Conservation (phyloP, 163 green algal species). For the Botryococcus braunii region DNA sequence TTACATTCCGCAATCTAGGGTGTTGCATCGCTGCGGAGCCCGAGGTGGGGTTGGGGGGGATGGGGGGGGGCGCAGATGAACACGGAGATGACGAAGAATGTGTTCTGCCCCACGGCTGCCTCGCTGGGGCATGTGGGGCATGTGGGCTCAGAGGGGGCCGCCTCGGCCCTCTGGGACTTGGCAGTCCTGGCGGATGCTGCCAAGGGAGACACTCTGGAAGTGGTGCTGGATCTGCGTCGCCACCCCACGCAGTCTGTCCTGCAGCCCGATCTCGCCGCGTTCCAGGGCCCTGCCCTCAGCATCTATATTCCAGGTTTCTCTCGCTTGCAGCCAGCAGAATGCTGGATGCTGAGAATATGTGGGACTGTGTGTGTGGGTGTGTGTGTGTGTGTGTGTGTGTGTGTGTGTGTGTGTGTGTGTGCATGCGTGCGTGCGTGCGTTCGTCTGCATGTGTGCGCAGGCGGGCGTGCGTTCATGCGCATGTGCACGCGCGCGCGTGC, state of each 20-base stretch:
- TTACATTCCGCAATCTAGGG: no score
- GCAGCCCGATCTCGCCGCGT: conserved; percentile 34
- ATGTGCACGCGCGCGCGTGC: no score
- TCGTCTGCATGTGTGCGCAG: no score
- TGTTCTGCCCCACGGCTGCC: conserved; percentile 20
- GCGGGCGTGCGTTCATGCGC: no score
- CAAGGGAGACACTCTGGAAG: conserved; percentile 1
- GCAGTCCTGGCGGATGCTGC: conserved; percentile 28
- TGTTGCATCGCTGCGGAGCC: no score
- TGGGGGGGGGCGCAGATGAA: conserved; percentile 7
- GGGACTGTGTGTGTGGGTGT: no score
- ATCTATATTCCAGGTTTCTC: conserved; percentile 13
- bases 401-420: no score
- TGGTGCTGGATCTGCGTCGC: conserved; percentile 45
- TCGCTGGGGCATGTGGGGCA: conserved; percentile 2
- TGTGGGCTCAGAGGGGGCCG: background rate
- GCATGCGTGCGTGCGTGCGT: no score
- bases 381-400: no score
- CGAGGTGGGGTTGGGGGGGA: no score
- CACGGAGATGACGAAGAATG: conserved; percentile 14
- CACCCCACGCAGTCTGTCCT: conserved; percentile 44
- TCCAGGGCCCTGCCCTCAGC: conserved; percentile 27
- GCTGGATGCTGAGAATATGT: no score
- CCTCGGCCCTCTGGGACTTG: conserved; percentile 24
- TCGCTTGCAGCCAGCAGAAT: conserved; percentile 13